Evolutionary conservation across 2,329 filamentous ascomycete species (phyloP).

Genomic region (Penicillium sp.): DNA sequence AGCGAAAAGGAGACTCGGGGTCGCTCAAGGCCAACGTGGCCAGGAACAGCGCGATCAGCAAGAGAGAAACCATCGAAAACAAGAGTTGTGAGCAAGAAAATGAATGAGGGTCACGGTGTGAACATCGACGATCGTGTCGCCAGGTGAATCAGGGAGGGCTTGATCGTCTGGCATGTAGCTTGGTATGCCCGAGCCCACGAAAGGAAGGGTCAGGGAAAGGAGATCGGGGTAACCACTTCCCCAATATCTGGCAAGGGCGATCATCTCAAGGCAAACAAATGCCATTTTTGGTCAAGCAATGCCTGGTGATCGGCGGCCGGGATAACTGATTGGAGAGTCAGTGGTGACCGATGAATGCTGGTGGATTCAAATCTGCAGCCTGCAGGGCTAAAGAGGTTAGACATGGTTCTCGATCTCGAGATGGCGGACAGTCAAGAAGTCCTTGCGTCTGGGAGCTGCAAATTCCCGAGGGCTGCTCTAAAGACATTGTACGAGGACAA

Average conservation of each 20-base stretch:
- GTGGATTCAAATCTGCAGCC: constrained; percentile 4
- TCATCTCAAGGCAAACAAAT: constrained; percentile 2
- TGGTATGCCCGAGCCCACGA: constrained; percentile 1
- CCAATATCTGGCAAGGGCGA: background rate
- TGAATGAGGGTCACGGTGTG: background rate
- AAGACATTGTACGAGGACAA: background rate
- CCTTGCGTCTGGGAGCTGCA: background rate
- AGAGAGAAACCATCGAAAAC: constrained; percentile 14
- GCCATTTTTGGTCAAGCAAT: constrained; percentile 5
- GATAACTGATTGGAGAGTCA: background rate
- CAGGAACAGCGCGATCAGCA: constrained; percentile 11
- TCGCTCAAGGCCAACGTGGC: constrained; percentile 17
- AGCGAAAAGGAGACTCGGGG: constrained; percentile 15
- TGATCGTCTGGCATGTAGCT: constrained; percentile 7
- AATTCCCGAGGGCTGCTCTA: background rate
- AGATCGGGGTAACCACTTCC: background rate
- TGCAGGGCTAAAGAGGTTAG: constrained; percentile 2
- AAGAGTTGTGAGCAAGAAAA: background rate
- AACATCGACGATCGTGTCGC: constrained; percentile 1
- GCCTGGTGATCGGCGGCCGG: constrained; percentile 11
- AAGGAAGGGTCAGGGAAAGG: background rate
- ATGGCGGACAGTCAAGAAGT: background rate
- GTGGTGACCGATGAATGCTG: background rate
- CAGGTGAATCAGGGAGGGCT: background rate
- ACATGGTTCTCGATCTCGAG: background rate